Conservation (phyloP, 768 basidiomycete species). For the Tephrocybe sp. region DNA sequence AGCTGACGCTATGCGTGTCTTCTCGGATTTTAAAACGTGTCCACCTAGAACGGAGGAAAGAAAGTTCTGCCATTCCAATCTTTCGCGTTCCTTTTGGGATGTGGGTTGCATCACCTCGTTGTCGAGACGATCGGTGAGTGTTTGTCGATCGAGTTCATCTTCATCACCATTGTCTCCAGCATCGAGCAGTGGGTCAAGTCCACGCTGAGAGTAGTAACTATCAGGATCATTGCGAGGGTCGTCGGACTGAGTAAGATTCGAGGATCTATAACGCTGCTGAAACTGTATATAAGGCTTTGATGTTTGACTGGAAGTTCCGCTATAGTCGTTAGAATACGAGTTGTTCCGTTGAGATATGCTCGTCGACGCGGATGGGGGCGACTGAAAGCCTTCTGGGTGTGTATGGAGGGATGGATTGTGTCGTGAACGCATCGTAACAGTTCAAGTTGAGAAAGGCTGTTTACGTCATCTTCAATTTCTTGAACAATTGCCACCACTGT, state of each 20-base stretch:
- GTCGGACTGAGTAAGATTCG: slow-evolving; percentile 56
- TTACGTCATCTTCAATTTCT: too few species aligned
- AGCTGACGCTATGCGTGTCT: slow-evolving; percentile 84
- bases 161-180: slow-evolving; percentile 79
- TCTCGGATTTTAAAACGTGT: slow-evolving; percentile 94
- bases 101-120: slow-evolving; percentile 70
- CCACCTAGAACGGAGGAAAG: slow-evolving; percentile 91
- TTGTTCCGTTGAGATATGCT: slow-evolving; percentile 27
- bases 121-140: slow-evolving; percentile 50
- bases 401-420: slow-evolving; percentile 72
- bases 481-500: too few species aligned
- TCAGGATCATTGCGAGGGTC: slow-evolving; percentile 82
- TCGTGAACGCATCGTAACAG: slow-evolving; percentile 44
- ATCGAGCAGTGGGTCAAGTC: slow-evolving; percentile 63
- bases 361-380: slow-evolving; percentile 28
- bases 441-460: too few species aligned
- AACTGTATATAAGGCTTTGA: slow-evolving; percentile 70
- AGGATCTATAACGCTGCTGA: slow-evolving; percentile 70
- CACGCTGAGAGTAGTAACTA: slow-evolving; percentile 76
- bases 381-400: slow-evolving; percentile 47
- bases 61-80: slow-evolving; percentile 96
- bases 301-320: slow-evolving; percentile 11
- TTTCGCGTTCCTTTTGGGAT: slow-evolving; percentile 73
- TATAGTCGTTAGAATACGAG: slow-evolving; percentile 13
- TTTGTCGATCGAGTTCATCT: slow-evolving; percentile 53